These are phyloP conservation scores for Rosa hybrid DNA, from an alignment of 331 rosid species.

Conservation along the genomic window DNA sequence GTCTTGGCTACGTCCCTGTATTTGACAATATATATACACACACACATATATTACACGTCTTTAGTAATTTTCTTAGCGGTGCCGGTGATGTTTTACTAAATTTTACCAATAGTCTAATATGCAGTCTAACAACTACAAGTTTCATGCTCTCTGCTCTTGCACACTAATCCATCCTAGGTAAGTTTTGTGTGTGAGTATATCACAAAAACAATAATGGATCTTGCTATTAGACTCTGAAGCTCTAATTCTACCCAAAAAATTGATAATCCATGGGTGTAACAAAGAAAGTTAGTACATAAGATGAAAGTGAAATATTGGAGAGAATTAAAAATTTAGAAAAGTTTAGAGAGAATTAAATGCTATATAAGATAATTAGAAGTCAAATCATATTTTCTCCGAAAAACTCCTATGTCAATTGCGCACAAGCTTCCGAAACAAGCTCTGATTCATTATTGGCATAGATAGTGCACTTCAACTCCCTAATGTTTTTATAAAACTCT, in stretches of 20 bases:
- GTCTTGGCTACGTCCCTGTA: no score
- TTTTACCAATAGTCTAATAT: no score
- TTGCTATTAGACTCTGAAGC: background rate
- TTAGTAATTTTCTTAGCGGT: no score
- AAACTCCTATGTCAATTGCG: conserved; percentile 84
- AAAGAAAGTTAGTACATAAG: background rate
- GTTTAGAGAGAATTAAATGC: no score
- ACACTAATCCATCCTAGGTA: background rate
- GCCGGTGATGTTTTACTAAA: no score
- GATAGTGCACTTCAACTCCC: conserved; percentile 79
- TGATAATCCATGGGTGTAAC: background rate
- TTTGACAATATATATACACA: no score
- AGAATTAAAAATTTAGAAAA: no score
- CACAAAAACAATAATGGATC: background rate
- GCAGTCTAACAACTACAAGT: background rate
- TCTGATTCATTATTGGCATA: conserved; percentile 87
- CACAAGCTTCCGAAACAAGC: conserved; percentile 87
- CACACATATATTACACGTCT: no score
- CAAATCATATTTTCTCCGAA: conserved; percentile 71
- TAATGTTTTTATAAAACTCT: conserved; percentile 63
- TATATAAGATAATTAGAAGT: conserved; percentile 43
- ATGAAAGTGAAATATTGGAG: background rate
- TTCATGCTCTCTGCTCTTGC: background rate
- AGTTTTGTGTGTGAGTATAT: background rate
- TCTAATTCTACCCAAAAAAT: background rate